Percentiles rank a stretch among this genome's conserved stretches.
Conservation (phyloP, 108 stramenopile genomes). For the Nannochloropsis salina region DNA sequence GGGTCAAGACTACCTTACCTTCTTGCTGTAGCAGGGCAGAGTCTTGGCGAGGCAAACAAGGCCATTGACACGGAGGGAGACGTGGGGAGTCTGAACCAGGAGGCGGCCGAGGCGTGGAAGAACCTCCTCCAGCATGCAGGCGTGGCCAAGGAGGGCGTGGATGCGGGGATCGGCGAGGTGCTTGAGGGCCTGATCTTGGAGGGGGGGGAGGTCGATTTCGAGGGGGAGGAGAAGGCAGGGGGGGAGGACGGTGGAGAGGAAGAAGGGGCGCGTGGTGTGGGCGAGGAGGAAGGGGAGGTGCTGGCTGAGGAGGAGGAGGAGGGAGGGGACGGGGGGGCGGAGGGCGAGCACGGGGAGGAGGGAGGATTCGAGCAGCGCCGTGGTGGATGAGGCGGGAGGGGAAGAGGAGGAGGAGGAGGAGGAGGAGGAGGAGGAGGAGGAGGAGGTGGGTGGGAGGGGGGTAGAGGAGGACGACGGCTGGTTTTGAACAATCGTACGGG, state of each 20-base stretch:
- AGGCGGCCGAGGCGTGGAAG: not conserved
- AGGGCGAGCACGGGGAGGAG: not conserved
- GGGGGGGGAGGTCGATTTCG: not conserved
- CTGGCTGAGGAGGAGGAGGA: conserved; percentile 3
- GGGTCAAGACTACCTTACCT: not conserved
- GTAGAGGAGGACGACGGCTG: not conserved
- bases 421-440: not conserved
- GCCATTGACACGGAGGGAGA: not conserved
- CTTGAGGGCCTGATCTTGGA: not conserved
- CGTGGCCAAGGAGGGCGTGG: not conserved
- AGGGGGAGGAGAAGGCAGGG: not conserved
- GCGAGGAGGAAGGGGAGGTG: not conserved
- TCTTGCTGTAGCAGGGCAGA: not conserved
- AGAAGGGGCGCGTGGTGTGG: not conserved
- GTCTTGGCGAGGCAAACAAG: not conserved
- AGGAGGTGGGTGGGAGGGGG: not conserved
- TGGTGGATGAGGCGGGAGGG: not conserved
- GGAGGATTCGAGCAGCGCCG: not conserved
- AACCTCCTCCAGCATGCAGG: not conserved
- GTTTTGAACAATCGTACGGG: not conserved
- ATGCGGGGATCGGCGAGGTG: not conserved
- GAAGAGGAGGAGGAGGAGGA: not conserved
- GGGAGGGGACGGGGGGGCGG: not conserved
- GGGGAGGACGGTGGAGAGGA: not conserved
- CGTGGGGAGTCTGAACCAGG: not conserved